Evolutionary conservation across 768 basidiomycete genomes (phyloP).

Genomic region (Phlegmacium glaucopus): DNA sequence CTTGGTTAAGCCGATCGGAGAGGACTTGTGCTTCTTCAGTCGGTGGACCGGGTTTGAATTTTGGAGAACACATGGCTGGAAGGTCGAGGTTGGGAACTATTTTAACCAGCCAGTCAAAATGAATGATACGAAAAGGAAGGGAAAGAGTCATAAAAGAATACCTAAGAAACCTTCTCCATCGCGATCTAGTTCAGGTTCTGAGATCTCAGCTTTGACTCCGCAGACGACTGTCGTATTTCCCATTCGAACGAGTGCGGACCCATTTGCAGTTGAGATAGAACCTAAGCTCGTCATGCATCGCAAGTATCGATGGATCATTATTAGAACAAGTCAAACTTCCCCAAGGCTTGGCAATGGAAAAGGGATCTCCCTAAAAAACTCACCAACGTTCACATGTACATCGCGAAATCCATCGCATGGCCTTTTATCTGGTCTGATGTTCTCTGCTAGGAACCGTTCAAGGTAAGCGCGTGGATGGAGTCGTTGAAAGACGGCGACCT

Average conservation of each 20-base stretch:
- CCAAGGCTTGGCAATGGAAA: too few species aligned
- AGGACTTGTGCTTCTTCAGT: slow-evolving; percentile 91
- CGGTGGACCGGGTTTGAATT: slow-evolving; percentile 95
- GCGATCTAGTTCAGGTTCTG: slow-evolving; percentile 79
- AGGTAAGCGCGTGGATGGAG: slow-evolving; percentile 89
- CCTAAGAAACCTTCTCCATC: slow-evolving; percentile 82
- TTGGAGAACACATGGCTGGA: slow-evolving; percentile 88
- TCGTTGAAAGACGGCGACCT: slow-evolving; percentile 72
- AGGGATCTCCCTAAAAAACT: too few species aligned
- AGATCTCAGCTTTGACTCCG: slow-evolving; percentile 93
- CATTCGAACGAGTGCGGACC: slow-evolving; percentile 86
- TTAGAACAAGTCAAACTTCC: too few species aligned
- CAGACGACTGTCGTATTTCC: slow-evolving; percentile 96
- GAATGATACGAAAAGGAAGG: background rate
- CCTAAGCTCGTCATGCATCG: slow-evolving; percentile 40
- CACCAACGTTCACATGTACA: slow-evolving; percentile 77
- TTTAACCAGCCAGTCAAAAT: too few species aligned
- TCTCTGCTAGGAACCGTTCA: slow-evolving; percentile 77
- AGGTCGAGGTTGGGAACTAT: slow-evolving; percentile 94
- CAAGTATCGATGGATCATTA: background rate
- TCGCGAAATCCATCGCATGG: slow-evolving; percentile 67
- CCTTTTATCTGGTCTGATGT: slow-evolving; percentile 82
- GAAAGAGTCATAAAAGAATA: slow-evolving; percentile 27
- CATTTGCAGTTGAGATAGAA: slow-evolving; percentile 91
- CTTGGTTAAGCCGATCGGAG: slow-evolving; percentile 78